Percentiles rank a stretch among this genome's conserved stretches.
Conservation (phyloP, 1,284 basidiomycete genomes). For the Papiliotrema terrestris region DNA sequence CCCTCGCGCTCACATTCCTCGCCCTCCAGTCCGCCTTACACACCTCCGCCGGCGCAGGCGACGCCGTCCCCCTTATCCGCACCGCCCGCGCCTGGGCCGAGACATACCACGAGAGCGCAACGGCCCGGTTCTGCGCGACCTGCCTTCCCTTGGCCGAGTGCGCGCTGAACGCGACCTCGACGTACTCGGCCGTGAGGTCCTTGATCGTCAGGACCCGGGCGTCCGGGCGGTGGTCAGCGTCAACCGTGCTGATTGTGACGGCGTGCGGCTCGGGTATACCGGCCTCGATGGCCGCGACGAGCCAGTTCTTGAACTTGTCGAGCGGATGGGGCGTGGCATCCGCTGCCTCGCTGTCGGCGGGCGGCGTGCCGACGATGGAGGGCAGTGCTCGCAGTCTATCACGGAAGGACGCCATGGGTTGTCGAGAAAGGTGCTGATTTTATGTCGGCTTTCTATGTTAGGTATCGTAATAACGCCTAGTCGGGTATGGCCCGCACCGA, state of each 20-base stretch:
- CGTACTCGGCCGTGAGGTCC: neutral
- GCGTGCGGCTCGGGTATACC: conserved; percentile 4
- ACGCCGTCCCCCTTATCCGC: neutral
- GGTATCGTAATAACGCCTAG: too few relatives aligned
- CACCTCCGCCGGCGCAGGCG: neutral
- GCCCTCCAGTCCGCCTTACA: neutral
- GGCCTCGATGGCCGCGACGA: neutral
- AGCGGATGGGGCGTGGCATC: neutral
- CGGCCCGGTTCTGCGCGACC: neutral
- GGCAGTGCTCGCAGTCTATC: conserved; percentile 3
- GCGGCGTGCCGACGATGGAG: conserved; percentile 2
- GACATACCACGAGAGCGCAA: conserved; percentile 2
- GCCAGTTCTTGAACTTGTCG: neutral
- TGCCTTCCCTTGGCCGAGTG: conserved; percentile 1
- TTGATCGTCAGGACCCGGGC: conserved; percentile 4
- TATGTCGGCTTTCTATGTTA: too few relatives aligned
- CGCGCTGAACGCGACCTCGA: neutral
- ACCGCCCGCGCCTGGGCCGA: neutral
- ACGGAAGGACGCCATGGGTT: neutral
- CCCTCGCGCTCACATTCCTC: neutral
- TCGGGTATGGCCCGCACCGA: too few relatives aligned
- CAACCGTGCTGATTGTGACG: conserved; percentile 1
- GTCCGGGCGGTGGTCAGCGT: neutral
- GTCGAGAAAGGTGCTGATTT: too few relatives aligned
- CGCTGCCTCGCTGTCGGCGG: neutral